Evolutionary conservation across 208 protist species (phyloP), one percentile per base, ranked within the genome.

Genomic region (Trypanosoma theileri): DNA sequence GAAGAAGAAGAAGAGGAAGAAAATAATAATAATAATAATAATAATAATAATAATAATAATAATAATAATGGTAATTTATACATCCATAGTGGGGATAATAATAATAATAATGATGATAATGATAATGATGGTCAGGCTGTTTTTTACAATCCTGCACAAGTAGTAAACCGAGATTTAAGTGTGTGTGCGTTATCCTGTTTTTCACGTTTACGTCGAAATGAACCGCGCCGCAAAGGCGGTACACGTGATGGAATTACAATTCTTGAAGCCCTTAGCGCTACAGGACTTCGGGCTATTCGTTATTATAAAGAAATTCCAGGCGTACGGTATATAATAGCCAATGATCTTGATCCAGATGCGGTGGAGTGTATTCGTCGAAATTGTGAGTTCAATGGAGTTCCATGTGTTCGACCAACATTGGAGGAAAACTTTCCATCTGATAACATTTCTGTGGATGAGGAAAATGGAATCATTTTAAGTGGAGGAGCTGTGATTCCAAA

Each of bases 91-190:
- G 57, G 22, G 7, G 26, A 44, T 35, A 53, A 14, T 21, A 72
- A 61, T 2, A 59, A 69, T 13, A 79, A 88, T 22, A 48, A 62
- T 6, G 57, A 40, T 14, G 26, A 44, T 35, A 53, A 14, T 21
- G 69, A 61, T 2, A 59, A 69, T 13, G 81, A 88, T 22, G 83
- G 77, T 35, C 93, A 96, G 69, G 80, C 95, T 3, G 96, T 98
- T 21, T 99, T 99, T 73, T 99, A 99, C 86, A 99, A 99, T 73
- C 95, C 94, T 1, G 97, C 96, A 16, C 97, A 99, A 72, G 95
- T 98, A 21, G 96, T 99, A 17, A 99, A 99, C 74, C 85, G 98
- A 19, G 98, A 99, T 78, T 62, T 99, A 45, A 99, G 97, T 61
- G 93, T 98, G 26, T 86, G 97, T 46, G 92, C 84, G 42, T 86